These are phyloP conservation scores for Kwoniella europaea DNA, from an alignment of 768 basidiomycete species.

Conservation along the genomic window DNA sequence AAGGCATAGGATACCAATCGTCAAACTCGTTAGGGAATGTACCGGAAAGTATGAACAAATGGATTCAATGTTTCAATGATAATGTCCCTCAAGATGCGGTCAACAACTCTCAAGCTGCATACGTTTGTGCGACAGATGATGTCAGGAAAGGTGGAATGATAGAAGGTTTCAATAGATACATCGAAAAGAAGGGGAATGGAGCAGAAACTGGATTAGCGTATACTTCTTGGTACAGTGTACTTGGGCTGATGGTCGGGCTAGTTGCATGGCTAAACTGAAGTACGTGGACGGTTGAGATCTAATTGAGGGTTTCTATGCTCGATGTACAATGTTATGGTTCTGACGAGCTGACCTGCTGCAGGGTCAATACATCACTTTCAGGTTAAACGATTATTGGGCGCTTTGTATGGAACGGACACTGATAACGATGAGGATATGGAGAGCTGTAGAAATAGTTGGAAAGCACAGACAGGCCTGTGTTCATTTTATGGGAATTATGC, in stretches of 20 bases:
- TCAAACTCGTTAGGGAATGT: background rate
- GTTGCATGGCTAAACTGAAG: background rate
- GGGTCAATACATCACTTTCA: too few species aligned
- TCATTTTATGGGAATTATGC: too few species aligned
- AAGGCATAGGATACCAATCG: background rate
- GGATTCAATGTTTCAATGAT: conserved; percentile 26
- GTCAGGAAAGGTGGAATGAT: conserved; percentile 9
- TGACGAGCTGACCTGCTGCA: too few species aligned
- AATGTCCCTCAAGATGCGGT: conserved; percentile 19
- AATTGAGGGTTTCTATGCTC: too few species aligned
- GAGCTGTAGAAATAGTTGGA: too few species aligned
- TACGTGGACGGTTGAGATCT: background rate
- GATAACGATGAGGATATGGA: too few species aligned
- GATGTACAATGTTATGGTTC: too few species aligned
- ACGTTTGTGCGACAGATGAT: conserved; percentile 19
- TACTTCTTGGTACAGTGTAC: background rate
- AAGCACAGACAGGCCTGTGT: too few species aligned
- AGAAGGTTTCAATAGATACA: conserved; percentile 15
- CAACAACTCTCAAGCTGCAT: conserved; percentile 20
- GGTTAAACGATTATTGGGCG: too few species aligned
- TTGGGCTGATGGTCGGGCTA: background rate
- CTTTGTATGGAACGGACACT: too few species aligned
- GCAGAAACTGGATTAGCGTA: background rate
- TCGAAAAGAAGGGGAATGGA: background rate
- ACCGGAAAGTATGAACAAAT: conserved; percentile 22